Conservation (phyloP, 2,329 filamentous ascomycete species). For the Colletotrichum tropicale region DNA sequence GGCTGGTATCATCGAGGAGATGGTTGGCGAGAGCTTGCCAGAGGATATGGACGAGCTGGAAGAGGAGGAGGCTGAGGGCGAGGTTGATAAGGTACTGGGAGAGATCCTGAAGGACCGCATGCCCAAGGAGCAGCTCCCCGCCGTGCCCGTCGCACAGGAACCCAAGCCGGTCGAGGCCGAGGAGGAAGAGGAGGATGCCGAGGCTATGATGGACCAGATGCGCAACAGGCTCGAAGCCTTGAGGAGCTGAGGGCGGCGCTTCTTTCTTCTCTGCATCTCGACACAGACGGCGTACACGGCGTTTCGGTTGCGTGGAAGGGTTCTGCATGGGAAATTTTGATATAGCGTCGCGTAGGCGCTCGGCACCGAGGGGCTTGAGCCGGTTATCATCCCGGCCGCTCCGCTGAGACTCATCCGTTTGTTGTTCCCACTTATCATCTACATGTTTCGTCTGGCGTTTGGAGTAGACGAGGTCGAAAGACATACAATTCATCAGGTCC, state of each 20-base stretch:
- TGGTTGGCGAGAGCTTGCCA: constrained; percentile 88
- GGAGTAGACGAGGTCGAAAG: constrained; percentile 9
- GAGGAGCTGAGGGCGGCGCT: constrained; percentile 68
- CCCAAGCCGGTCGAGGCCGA: constrained; percentile 57
- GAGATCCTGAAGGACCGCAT: constrained; percentile 88
- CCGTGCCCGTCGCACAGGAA: constrained; percentile 57
- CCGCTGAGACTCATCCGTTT: neutral
- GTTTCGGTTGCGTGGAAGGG: neutral
- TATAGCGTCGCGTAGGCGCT: neutral
- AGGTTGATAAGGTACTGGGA: constrained; percentile 91
- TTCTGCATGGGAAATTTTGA: neutral
- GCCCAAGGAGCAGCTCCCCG: constrained; percentile 62
- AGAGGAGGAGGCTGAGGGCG: constrained; percentile 73
- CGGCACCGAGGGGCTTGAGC: neutral
- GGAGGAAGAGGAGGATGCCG: constrained; percentile 79
- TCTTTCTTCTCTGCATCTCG: constrained; percentile 5
- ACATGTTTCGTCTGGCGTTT: constrained; percentile 11
- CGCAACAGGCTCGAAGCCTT: constrained; percentile 87
- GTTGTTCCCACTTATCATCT: neutral
- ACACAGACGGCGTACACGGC: constrained; percentile 11
- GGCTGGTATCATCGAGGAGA: constrained; percentile 97
- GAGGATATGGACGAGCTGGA: constrained; percentile 73
- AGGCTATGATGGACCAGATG: constrained; percentile 95
- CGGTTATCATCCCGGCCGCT: neutral
- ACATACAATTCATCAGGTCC: neutral